A percentile compares a stretch with the other conserved stretches of the same genome.
These are phyloP conservation scores for Buxus sempervirens DNA, from an alignment of 164 flowering plant genomes.

Conservation along the genomic window DNA sequence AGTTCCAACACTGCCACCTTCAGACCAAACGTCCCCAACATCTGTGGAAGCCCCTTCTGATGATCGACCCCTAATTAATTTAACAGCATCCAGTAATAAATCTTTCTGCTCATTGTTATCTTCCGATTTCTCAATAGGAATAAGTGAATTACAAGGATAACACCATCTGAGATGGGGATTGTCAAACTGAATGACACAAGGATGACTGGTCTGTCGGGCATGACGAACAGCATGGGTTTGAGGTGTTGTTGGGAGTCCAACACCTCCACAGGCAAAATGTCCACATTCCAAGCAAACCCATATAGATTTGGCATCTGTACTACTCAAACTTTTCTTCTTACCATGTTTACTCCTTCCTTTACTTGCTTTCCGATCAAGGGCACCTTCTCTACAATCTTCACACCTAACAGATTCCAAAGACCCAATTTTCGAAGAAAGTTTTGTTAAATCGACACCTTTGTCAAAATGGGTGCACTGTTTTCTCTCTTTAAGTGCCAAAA, in stretches of 20 bases:
- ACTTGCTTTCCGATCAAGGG: slow-evolving; percentile 37
- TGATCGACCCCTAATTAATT: slow-evolving; percentile 48
- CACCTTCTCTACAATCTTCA: slow-evolving; percentile 65
- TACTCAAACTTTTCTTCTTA: slow-evolving; percentile 49
- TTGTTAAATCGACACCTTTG: slow-evolving; percentile 48
- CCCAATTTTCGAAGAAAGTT: slow-evolving; percentile 37
- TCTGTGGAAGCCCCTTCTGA: slow-evolving; percentile 29
- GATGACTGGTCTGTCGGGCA: slow-evolving; percentile 55
- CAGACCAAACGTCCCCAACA: slow-evolving; percentile 60
- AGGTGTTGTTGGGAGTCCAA: slow-evolving; percentile 63
- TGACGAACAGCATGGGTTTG: slow-evolving; percentile 74
- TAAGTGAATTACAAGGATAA: slow-evolving; percentile 52
- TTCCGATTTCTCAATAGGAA: slow-evolving; percentile 46
- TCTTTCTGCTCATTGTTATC: slow-evolving; percentile 46
- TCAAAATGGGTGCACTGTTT: slow-evolving; percentile 57
- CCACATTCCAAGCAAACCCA: slow-evolving; percentile 97
- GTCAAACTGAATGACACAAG: slow-evolving; percentile 55
- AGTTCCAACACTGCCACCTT: slow-evolving; percentile 39
- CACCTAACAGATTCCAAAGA: slow-evolving; percentile 41
- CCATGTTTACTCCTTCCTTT: slow-evolving; percentile 68
- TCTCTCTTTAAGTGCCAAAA: slow-evolving; percentile 33
- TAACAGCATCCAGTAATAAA: slow-evolving; percentile 41
- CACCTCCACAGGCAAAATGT: slow-evolving; percentile 79
- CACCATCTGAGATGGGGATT: slow-evolving; percentile 83
- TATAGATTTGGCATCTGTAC: slow-evolving; percentile 38